Evolutionary conservation across 768 basidiomycete genomes (phyloP).

Genomic region (Russula sp.): DNA sequence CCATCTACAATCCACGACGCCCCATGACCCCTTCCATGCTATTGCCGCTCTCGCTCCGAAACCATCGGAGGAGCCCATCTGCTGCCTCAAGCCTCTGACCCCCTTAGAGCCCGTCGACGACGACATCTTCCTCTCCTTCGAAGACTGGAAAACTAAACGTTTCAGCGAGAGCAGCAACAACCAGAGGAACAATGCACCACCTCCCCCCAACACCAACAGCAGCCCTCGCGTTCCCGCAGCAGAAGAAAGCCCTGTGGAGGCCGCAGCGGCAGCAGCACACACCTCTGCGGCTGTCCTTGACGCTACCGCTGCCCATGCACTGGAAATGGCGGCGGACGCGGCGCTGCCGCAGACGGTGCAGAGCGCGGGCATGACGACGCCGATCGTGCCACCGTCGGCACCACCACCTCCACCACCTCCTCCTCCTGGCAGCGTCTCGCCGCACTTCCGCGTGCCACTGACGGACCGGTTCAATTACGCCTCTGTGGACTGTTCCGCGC

Average conservation of each 20-base stretch:
- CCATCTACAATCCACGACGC: conserved; percentile 31
- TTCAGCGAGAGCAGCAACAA: conserved; percentile 33
- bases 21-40: conserved; percentile 55
- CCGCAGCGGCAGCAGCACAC: background rate
- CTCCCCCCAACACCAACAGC: conserved; percentile 1
- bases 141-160: conserved; percentile 81
- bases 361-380: background rate
- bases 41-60: conserved; percentile 44
- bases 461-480: conserved; percentile 95
- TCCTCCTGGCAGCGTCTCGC: conserved; percentile 27
- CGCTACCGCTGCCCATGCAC: background rate
- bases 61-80: conserved; percentile 51
- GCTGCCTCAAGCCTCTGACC: conserved; percentile 54
- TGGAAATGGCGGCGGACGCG: background rate
- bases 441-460: conserved; percentile 65
- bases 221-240: background rate
- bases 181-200: conserved; percentile 19
- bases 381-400: background rate
- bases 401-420: too few species aligned
- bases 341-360: background rate
- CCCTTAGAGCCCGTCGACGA: conserved; percentile 41
- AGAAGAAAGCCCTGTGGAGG: background rate
- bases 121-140: conserved; percentile 69
- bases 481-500: conserved; percentile 84
- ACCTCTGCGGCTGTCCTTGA: background rate